Percentiles rank a stretch among this genome's conserved stretches.
These are phyloP conservation scores for Cicer cuneatum DNA, from an alignment of 306 rosid genomes.

Conservation along the genomic window DNA sequence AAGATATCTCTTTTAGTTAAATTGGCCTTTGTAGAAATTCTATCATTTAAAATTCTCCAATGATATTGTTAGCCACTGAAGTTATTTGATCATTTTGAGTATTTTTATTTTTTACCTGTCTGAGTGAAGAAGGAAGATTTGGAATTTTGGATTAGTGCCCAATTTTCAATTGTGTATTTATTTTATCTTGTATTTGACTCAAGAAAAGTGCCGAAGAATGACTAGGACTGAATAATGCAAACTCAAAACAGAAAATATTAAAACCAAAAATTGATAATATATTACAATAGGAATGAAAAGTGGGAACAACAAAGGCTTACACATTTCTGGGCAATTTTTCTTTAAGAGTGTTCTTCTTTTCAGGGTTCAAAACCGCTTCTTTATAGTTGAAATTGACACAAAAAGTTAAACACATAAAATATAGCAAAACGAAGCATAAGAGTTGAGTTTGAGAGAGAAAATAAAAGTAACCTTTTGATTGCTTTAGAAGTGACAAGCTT, in stretches of 20 bases:
- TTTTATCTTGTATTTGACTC: no score
- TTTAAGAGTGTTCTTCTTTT: conserved; percentile 63
- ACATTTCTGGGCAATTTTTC: conserved; percentile 79
- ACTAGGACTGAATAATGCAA: conserved; percentile 60
- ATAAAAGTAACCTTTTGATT: conserved; percentile 59
- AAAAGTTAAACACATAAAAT: not conserved
- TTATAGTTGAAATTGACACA: conserved; percentile 65
- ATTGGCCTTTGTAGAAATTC: no score
- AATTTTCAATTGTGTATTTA: no score
- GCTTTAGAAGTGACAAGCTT: conserved; percentile 78
- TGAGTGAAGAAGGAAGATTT: no score
- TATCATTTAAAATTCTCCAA: no score
- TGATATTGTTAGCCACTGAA: no score
- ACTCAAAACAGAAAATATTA: conserved; percentile 21
- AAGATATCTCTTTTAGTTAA: no score
- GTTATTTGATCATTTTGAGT: no score
- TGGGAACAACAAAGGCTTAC: not conserved
- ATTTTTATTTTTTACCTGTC: no score
- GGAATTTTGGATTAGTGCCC: no score
- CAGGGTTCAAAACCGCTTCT: conserved; percentile 81
- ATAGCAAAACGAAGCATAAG: not conserved
- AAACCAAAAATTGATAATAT: not conserved
- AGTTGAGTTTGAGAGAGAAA: not conserved
- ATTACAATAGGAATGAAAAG: not conserved
- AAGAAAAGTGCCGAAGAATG: conserved; percentile 84